Conservation (phyloP, 306 rosid genomes). For the Dicorynia guianensis region DNA sequence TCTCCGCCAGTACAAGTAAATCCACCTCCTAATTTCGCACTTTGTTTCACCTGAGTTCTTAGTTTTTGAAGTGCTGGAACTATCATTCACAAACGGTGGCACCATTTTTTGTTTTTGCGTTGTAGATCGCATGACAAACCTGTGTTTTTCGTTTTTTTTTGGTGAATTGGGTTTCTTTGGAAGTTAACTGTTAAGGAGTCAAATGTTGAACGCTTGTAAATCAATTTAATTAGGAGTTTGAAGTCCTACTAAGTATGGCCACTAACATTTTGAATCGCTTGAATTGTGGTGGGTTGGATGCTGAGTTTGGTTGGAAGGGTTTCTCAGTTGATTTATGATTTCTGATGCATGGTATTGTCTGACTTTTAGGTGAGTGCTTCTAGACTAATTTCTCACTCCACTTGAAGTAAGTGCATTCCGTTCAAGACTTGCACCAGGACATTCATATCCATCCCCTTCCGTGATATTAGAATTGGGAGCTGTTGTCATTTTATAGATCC, state of each 20-base stretch:
- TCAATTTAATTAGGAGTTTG: neutral
- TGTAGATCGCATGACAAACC: neutral
- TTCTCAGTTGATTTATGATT: neutral
- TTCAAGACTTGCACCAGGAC: no score
- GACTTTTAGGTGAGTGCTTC: no score
- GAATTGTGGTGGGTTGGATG: neutral
- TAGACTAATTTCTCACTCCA: no score
- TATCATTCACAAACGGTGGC: neutral
- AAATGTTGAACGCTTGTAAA: neutral
- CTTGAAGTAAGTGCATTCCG: no score
- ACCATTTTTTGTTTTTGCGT: neutral
- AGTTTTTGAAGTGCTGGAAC: neutral
- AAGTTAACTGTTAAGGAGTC: neutral
- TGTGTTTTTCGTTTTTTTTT: neutral
- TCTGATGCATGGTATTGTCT: neutral
- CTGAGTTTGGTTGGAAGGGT: neutral
- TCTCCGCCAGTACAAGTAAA: conserved; percentile 55
- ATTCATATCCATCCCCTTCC: no score
- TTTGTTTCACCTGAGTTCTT: neutral
- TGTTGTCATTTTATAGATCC: no score
- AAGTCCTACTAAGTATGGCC: neutral
- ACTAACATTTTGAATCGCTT: neutral
- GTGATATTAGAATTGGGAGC: no score
- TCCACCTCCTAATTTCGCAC: neutral
- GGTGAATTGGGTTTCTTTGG: neutral